phyloP scores from a whole-genome alignment of 805 yeast genomes.

The Lachancea thermotolerans region DNA sequence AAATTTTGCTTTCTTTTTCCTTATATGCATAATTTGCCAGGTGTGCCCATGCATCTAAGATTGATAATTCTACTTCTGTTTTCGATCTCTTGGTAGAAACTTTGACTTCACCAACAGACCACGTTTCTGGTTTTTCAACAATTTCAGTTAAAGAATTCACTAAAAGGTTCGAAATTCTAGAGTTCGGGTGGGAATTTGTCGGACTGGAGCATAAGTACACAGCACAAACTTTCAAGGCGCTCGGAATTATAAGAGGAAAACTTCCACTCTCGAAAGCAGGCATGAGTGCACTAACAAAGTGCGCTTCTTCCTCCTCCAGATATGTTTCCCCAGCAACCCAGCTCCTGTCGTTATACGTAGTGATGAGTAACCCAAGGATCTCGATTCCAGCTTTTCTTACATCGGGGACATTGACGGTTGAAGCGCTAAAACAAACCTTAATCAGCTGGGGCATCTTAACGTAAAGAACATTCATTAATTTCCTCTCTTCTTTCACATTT shows the following conservation, averaged over 20 bases:
- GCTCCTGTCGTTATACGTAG: slow-evolving; percentile 58
- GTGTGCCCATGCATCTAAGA: slow-evolving; percentile 70
- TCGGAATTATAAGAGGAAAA: slow-evolving; percentile 64
- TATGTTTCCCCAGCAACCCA: slow-evolving; percentile 63
- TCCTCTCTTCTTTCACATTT: slow-evolving; percentile 1
- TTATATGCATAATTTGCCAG: slow-evolving; percentile 35
- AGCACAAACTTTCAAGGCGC: slow-evolving; percentile 73
- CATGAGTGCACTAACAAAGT: slow-evolving; percentile 78
- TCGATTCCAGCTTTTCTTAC: slow-evolving; percentile 61
- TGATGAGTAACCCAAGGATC: slow-evolving; percentile 57
- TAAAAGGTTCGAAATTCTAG: slow-evolving; percentile 56
- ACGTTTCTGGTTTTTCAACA: slow-evolving; percentile 18
- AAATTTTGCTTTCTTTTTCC: slow-evolving; percentile 36
- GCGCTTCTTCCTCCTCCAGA: slow-evolving; percentile 91
- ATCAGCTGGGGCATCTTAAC: slow-evolving; percentile 58
- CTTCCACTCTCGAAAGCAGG: slow-evolving; percentile 78
- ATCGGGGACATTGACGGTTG: slow-evolving; percentile 59
- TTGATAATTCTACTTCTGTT: slow-evolving; percentile 50
- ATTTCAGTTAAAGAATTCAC: slow-evolving; percentile 58
- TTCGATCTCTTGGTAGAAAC: slow-evolving; percentile 40
- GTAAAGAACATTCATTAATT: slow-evolving; percentile 1
- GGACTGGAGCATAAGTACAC: slow-evolving; percentile 62
- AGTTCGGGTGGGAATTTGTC: slow-evolving; percentile 42
- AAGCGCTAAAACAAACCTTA: slow-evolving; percentile 70
- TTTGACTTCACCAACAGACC: slow-evolving; percentile 52